These are phyloP conservation scores for Litsea cubeba DNA, from an alignment of 164 flowering plant species.

Conservation along the genomic window DNA sequence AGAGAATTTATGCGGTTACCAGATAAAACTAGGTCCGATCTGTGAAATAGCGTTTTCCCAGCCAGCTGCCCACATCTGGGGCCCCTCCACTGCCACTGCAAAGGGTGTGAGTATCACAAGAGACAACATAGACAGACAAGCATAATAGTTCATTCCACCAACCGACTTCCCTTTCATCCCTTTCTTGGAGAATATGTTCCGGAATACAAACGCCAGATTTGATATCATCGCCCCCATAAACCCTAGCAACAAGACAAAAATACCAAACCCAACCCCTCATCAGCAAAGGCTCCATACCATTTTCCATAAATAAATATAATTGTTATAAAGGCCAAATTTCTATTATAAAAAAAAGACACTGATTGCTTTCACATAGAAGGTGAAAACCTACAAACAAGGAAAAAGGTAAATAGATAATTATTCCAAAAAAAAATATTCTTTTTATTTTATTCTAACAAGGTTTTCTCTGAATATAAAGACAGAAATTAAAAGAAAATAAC, in stretches of 20 bases:
- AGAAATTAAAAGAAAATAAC: too few species aligned
- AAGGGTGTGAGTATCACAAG: slow-evolving; percentile 71
- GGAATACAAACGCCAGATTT: slow-evolving; percentile 57
- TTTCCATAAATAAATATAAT: not conserved
- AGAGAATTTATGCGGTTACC: slow-evolving; percentile 35
- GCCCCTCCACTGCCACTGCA: slow-evolving; percentile 82
- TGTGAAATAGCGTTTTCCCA: slow-evolving; percentile 59
- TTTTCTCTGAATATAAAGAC: too few species aligned
- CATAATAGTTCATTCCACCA: slow-evolving; percentile 67
- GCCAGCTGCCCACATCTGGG: slow-evolving; percentile 79
- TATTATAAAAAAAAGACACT: too few species aligned
- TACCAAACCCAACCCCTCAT: not conserved
- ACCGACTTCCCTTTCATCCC: slow-evolving; percentile 72
- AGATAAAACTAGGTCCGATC: slow-evolving; percentile 65
- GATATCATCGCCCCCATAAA: slow-evolving; percentile 69
- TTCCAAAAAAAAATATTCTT: too few species aligned
- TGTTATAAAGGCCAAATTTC: too few species aligned
- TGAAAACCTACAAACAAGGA: too few species aligned
- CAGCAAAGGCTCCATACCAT: not conserved
- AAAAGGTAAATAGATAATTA: too few species aligned
- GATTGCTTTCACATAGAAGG: too few species aligned
- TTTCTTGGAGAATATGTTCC: slow-evolving; percentile 61
- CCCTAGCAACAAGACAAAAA: slow-evolving; percentile 23
- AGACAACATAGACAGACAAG: slow-evolving; percentile 55
- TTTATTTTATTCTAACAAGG: too few species aligned